Evolutionary conservation across 192 early-diverging fungal species (phyloP), one percentile per base, ranked within the genome.

Genomic region (Backusella liffmaniae): DNA sequence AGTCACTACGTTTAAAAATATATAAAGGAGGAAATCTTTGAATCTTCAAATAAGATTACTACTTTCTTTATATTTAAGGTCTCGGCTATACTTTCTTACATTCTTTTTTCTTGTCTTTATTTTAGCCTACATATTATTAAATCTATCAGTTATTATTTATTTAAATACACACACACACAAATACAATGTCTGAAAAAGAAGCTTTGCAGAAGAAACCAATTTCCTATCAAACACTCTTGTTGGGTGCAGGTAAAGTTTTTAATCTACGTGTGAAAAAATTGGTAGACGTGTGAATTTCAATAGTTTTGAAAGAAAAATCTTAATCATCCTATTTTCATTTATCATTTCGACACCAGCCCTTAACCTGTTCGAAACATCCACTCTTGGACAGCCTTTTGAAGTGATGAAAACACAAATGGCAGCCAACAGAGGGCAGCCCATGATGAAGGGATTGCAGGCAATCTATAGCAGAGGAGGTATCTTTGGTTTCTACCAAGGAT

Each of bases 361-460:
- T 78, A 92, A 94, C 84, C 88, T 91, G 78, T 97, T 98, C 80
- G 96, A 97, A 80, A 93, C 94, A 30, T 93, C 93, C 21, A 96
- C 96, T 18, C 90, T 97, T 36, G 95, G 96, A 34, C 96, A 97
- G 82, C 96, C 96, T 32, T 98, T 98, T 83, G 96, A 98, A 85
- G 97, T 98, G 32, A 84, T 96, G 78, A 98, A 98, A 85, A 98
- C 96, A 10, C 95, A 96, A 74, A 91, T 98, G 86, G 96, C 96
- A 66, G 93, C 95, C 37, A 96, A 97, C 87, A 92, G 96, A 35
- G 94, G 90, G 41, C 93, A 97, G 74, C 88, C 86, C 41, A 90
- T 98, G 74, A 72, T 83, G 23, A 88, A 86, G 10, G 90, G 96
- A 53, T 76, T 97, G 41, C 82, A 82, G 49, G 93, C 91, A 76